Percentiles rank a stretch among this genome's conserved stretches.
phyloP scores from a whole-genome alignment of 495 filamentous ascomycete species.

The Xylaria nigripes region DNA sequence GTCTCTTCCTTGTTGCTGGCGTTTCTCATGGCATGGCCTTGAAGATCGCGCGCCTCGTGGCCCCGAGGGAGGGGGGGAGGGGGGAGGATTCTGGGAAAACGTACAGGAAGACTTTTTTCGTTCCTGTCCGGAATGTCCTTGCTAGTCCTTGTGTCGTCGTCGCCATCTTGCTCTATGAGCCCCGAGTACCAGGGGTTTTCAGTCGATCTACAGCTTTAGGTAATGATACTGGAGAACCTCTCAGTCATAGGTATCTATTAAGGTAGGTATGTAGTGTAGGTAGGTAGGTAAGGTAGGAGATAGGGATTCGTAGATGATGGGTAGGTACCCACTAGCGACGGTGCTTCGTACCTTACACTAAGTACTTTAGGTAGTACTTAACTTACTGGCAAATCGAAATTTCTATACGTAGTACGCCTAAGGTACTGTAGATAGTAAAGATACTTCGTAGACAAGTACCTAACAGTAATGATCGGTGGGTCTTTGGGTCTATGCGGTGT shows the following conservation, averaged over 20 bases:
- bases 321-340: too few relatives aligned
- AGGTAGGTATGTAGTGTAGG: neutral
- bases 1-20: neutral
- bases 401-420: too few relatives aligned
- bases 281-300: neutral
- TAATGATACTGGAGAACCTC: neutral
- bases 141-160: slow-evolving; percentile 13
- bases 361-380: too few relatives aligned
- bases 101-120: slow-evolving; percentile 64
- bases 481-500: too few relatives aligned
- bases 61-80: too few relatives aligned
- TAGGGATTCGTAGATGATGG: too few relatives aligned
- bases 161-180: neutral
- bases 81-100: slow-evolving; percentile 18
- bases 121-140: slow-evolving; percentile 32
- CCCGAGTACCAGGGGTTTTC: neutral
- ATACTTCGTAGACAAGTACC: too few relatives aligned
- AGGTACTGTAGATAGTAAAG: too few relatives aligned
- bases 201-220: neutral
- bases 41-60: neutral
- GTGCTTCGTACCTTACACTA: too few relatives aligned
- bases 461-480: too few relatives aligned
- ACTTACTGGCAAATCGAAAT: too few relatives aligned
- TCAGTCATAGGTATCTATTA: neutral
- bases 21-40: too few relatives aligned